These are phyloP conservation scores for Zygnema cylindricum DNA, from an alignment of 139 green algal species.

Conservation along the genomic window DNA sequence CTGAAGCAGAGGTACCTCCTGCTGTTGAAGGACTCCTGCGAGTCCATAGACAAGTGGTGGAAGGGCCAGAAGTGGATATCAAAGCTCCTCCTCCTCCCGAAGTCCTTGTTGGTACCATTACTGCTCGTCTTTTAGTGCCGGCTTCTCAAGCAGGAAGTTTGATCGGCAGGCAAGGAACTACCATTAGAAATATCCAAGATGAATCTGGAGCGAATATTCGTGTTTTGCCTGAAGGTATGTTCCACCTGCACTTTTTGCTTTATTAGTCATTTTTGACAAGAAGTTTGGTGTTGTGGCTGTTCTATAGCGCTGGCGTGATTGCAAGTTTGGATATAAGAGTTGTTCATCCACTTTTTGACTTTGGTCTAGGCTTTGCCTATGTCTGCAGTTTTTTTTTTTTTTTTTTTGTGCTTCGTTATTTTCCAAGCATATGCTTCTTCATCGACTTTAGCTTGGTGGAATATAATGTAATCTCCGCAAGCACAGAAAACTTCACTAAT, in stretches of 20 bases:
- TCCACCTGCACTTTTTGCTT: too few relatives aligned
- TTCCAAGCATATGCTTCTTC: too few relatives aligned
- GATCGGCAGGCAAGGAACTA: conserved; percentile 33
- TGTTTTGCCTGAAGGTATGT: conserved; percentile 19
- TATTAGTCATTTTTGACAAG: too few relatives aligned
- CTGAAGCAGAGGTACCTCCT: background rate
- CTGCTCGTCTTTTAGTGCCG: conserved; percentile 38
- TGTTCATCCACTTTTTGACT: too few relatives aligned
- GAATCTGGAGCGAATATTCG: conserved; percentile 50
- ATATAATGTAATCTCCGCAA: too few relatives aligned
- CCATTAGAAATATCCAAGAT: conserved; percentile 42
- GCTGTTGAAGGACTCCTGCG: conserved; percentile 31
- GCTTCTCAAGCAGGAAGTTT: conserved; percentile 45
- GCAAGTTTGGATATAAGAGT: background rate
- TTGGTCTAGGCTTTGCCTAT: too few relatives aligned
- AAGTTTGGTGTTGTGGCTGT: too few relatives aligned
- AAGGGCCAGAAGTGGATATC: background rate
- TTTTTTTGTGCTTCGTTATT: too few relatives aligned
- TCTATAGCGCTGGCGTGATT: background rate
- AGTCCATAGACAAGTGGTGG: conserved; percentile 30
- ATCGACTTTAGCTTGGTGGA: too few relatives aligned
- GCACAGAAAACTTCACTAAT: too few relatives aligned
- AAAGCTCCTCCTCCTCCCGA: background rate
- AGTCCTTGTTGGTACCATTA: conserved; percentile 26
- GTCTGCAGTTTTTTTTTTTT: too few relatives aligned